phyloP scores from a whole-genome alignment of 2,329 filamentous ascomycete genomes.

The Colletotrichum sp. region DNA sequence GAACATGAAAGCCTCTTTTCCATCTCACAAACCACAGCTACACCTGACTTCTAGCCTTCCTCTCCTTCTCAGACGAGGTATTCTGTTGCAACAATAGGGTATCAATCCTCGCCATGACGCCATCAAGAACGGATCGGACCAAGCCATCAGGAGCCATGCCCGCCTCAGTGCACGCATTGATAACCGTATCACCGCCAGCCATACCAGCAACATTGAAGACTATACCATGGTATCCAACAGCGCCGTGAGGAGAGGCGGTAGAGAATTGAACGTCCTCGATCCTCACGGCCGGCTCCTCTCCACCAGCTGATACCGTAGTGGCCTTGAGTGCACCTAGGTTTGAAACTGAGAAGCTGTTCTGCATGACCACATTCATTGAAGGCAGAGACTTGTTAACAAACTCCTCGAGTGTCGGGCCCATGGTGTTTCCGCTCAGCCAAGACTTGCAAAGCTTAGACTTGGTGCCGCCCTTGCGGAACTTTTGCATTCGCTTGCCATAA shows the following conservation, averaged over 20 bases:
- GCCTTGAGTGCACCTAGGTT: conserved; percentile 18
- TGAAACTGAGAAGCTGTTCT: conserved; percentile 15
- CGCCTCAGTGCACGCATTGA: conserved; percentile 18
- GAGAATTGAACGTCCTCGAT: conserved; percentile 24
- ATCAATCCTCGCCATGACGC: conserved; percentile 3
- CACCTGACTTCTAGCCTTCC: neutral
- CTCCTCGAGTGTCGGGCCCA: conserved; percentile 27
- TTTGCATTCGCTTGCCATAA: conserved; percentile 1
- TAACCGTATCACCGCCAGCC: conserved; percentile 5
- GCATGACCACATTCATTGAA: neutral
- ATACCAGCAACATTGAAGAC: conserved; percentile 15
- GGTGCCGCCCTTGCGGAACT: neutral
- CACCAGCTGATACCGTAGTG: neutral
- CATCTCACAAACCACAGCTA: accelerated
- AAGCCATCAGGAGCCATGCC: conserved; percentile 11
- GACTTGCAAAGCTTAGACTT: conserved; percentile 6
- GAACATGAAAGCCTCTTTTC: neutral
- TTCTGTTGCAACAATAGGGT: neutral
- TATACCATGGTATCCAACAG: conserved; percentile 12
- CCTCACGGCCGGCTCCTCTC: neutral
- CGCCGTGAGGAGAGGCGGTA: neutral
- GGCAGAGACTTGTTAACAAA: conserved; percentile 10
- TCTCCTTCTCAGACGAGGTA: neutral
- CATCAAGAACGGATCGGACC: neutral
- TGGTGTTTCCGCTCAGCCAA: conserved; percentile 19